Evolutionary conservation across 257 asterid species (phyloP), one percentile per base, ranked within the genome.

Genomic region (Thymus quinquecostatus): DNA sequence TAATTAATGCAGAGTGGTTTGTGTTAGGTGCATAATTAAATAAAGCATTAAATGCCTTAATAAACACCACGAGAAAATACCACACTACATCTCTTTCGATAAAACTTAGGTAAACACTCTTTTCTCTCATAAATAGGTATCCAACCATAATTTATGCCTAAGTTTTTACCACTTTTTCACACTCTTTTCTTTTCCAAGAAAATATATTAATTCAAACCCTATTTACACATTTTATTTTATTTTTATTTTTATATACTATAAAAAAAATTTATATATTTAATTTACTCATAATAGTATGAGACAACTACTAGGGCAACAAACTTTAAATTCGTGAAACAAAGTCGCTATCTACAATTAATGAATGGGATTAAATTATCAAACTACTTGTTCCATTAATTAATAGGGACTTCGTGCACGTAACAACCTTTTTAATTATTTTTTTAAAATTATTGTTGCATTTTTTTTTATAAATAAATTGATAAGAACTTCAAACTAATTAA

Each of bases 71-170:
- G 72, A 70, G 70, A 56, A 73, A 72, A 13, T 29, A 30, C 41
- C 62, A 57, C 56, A 56, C 3, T 62, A 75, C 75, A 72, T 75
- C 77, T 72, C 75, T 79, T 78, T 78, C 78, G 44, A 78, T 56
- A 69, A 72, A 47, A 75, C 73, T 69, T 75, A 53, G 75, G 77
- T 75, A 75, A 78, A 72, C 75, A 71, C 75, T 70, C 71, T 63
- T 82, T 75, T 78, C 82, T 69, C 64, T 69, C 79, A 69, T 74
- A 53, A 70, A 70, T 64, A 64, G 60, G 69, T 70, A 66, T 65
- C 50, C 77, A 64, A 59, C 77, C 70, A 60, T 48, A 71, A 55
- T 9, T 55, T 48, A 54, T 49, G 63, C 49, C n/a, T 8, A 48
- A 64, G 30, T 47, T 44, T 21, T 69, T 76, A 68, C 80, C 72